phyloP scores from a whole-genome alignment of 371 early-diverging fungal species.

The Astathelohania contejeani region DNA sequence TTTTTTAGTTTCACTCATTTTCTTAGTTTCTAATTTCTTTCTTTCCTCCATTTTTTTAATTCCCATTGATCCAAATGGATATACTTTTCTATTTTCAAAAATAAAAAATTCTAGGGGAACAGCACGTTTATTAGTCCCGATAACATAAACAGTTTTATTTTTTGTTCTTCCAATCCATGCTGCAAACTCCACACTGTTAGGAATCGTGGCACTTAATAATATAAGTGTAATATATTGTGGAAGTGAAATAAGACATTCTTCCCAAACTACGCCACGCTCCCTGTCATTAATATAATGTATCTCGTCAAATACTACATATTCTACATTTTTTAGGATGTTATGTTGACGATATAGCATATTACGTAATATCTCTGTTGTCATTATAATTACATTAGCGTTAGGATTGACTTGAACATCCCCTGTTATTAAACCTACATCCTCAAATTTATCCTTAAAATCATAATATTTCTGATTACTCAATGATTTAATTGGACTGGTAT shows the following conservation, averaged over 20 bases:
- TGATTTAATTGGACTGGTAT: slow-evolving; percentile 97
- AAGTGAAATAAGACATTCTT: slow-evolving; percentile 97
- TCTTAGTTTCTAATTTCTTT: too few species aligned
- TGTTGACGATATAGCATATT: slow-evolving; percentile 91
- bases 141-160: slow-evolving; percentile 82
- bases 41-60: slow-evolving; percentile 5
- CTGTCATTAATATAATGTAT: slow-evolving; percentile 93
- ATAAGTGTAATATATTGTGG: slow-evolving; percentile 58
- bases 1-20: too few species aligned
- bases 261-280: slow-evolving; percentile 97
- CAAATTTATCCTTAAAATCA: slow-evolving; percentile 74
- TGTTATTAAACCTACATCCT: slow-evolving; percentile 79
- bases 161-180: slow-evolving; percentile 98
- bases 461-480: slow-evolving; percentile 94
- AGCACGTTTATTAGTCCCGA: slow-evolving; percentile 79
- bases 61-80: slow-evolving; percentile 19
- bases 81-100: too few species aligned
- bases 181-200: slow-evolving; percentile 93
- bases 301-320: slow-evolving; percentile 98
- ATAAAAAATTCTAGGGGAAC: slow-evolving; percentile 88
- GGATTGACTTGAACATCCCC: slow-evolving; percentile 94
- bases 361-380: slow-evolving; percentile 97
- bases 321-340: slow-evolving; percentile 81
- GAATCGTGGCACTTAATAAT: slow-evolving; percentile 86
- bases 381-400: slow-evolving; percentile 78